Evolutionary conservation across 371 early-diverging fungal species (phyloP), one percentile per base, ranked within the genome.

Genomic region (Haplosporangium sp.): DNA sequence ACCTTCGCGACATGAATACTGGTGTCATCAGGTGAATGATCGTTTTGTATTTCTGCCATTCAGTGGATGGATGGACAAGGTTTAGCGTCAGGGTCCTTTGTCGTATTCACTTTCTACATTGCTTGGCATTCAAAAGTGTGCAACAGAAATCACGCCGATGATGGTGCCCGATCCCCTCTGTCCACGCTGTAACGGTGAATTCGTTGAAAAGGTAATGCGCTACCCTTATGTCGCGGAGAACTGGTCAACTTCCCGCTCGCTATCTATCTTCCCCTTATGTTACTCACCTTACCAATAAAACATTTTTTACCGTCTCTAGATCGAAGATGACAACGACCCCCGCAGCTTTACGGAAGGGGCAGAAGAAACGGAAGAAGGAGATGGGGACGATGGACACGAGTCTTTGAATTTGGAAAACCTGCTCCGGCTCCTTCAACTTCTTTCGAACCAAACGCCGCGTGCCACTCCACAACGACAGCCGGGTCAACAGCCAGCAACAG

Each of bases 161-260:
- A 74, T 77, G 67, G 81, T 79, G 11, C 85, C 85, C 0, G 83
- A 88, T 64, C 90, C 88, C 11, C 84, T 89, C 41, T 91, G 91
- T 70, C 89, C 90, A 62, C 60, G 38, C 18, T 91, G 91, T 63
- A 84, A 87, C 64, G 83, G 85, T 18, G 87, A 88, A 48, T 91
- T 91, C 73, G 87, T 91, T 41, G 89, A 91, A 84, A 85, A 88
- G 83, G 91, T 90, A 68, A 7, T 11, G 4, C 29, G 29, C 29
- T 29, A 4, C 29, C 29, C 1, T 4, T 29, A 4, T 29, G 29
- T 29, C 29, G 10, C 21, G 13, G 16, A 41, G 6, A 7, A 11
- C 14, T 42, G 62, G 40, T 9, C n/a, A 52, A 51, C 5, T 14
- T 40, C 54, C n/a, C 13, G n/a, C 10, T 47, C 46, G 46, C 36